phyloP scores from a whole-genome alignment of 371 early-diverging fungal genomes.

The Chytridium lagenaria region DNA sequence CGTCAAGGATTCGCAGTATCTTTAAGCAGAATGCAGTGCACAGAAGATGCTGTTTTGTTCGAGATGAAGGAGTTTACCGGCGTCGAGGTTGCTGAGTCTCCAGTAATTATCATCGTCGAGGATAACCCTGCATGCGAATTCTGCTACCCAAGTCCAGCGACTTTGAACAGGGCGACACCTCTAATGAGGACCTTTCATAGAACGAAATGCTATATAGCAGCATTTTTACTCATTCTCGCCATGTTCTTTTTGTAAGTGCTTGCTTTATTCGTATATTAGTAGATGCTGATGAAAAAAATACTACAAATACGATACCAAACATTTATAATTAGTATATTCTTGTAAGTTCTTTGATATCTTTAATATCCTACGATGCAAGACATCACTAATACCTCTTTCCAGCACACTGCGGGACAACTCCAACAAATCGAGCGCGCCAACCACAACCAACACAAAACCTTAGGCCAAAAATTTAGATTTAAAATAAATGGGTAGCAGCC shows the following conservation, averaged over 20 bases:
- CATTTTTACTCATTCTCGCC: conserved; percentile 35
- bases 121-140: conserved; percentile 50
- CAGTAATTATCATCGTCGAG: conserved; percentile 40
- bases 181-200: conserved; percentile 43
- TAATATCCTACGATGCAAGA: background rate
- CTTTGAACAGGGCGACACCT: conserved; percentile 28
- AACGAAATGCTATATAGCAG: conserved; percentile 51
- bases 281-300: background rate
- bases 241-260: conserved; percentile 41
- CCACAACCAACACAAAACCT: background rate
- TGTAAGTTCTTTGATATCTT: background rate
- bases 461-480: no score
- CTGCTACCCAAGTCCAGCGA: conserved; percentile 50
- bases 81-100: conserved; percentile 19
- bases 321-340: conserved; percentile 12
- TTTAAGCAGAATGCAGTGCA: conserved; percentile 56
- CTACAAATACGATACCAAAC: background rate
- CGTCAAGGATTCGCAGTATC: conserved; percentile 48
- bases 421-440: background rate
- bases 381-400: background rate
- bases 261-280: conserved; percentile 9
- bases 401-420: conserved; percentile 23
- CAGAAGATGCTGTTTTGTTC: conserved; percentile 59
- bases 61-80: conserved; percentile 61
- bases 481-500: background rate